Evolutionary conservation across 2,329 filamentous ascomycete genomes (phyloP), one percentile per base, ranked within the genome.

Genomic region (Sphaceloma murrayae): DNA sequence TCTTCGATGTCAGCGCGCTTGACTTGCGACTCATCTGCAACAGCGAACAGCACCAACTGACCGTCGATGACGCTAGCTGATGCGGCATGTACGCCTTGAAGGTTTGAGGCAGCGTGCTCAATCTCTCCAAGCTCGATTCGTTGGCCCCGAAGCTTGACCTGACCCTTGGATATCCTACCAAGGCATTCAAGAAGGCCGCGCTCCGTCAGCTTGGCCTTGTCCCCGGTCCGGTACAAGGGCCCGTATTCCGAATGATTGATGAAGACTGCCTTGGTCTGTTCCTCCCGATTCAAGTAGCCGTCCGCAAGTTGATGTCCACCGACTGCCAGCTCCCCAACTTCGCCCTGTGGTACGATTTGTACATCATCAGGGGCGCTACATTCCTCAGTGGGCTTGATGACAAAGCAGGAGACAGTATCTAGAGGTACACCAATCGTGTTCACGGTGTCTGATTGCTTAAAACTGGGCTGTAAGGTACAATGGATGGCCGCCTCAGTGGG

Each of bases 401-500:
- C 65, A 49, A 85, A 87, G 2, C 78, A 77, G 0, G 85, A 89
- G 0, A 93, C 86, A 0, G 87, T 89, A 42, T 84, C 77, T 2
- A 95, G 69, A 0, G 87, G 86, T 5, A 76, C 59, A 0, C 88
- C 88, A 51, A 94, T 91, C 38, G 78, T 82, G 3, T 75, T 73
- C 4, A 78, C 75, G 2, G 75, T 69, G 5, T 74, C 75, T 14
- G 62, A 59, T 3, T 69, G 66, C 4, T 64, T 57, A 53, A 93
- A 80, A 0, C 68, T 65, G 0, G 79, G 67, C 51, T 85, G 80
- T 3, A 91, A 62, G 1, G 85, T 93, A 58, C 85, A 95, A 58
- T 95, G 88, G 46, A 95, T 94, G 0, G 87, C 78, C 5, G 85
- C 85, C 64, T 95, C 88, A 0, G 88, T 95, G 1, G 88, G 88